Percentiles rank a stretch among this genome's conserved stretches.
Conservation (phyloP, 2,329 filamentous ascomycete species). For the Cercospora brassicicola region DNA sequence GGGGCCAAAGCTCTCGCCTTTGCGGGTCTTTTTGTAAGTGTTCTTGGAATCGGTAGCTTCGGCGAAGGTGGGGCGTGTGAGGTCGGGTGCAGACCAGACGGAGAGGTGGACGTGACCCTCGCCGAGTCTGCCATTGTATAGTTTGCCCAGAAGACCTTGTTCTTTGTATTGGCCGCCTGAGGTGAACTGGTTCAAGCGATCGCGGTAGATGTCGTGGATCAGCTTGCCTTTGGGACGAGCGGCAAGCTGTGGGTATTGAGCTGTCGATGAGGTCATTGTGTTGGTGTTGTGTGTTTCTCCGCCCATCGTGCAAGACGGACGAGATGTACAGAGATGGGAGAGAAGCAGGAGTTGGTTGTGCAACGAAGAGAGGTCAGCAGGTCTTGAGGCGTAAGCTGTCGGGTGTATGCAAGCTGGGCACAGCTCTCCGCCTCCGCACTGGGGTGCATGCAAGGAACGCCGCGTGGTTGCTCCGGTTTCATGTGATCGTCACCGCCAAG, state of each 20-base stretch:
- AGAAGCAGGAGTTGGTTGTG: not conserved
- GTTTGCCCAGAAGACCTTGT: constrained; percentile 59
- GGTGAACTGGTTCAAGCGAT: constrained; percentile 80
- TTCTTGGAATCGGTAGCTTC: constrained; percentile 68
- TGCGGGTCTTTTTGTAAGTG: constrained; percentile 69
- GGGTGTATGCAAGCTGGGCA: not conserved
- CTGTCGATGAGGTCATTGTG: constrained; percentile 31
- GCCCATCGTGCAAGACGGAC: constrained; percentile 36
- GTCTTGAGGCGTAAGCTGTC: not conserved
- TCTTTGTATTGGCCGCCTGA: constrained; percentile 63
- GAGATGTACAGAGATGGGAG: not conserved
- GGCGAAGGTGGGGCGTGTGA: constrained; percentile 78
- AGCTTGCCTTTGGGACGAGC: constrained; percentile 67
- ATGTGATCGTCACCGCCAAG: constrained; percentile 9
- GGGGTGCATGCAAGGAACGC: constrained; percentile 5
- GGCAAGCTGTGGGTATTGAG: constrained; percentile 52
- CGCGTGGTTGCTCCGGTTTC: constrained; percentile 6
- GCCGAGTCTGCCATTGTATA: constrained; percentile 68
- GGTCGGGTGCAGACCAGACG: constrained; percentile 64
- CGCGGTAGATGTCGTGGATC: constrained; percentile 81
- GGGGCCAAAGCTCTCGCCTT: constrained; percentile 82
- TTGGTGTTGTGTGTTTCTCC: constrained; percentile 38
- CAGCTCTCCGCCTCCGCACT: constrained; percentile 13
- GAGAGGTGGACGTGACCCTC: constrained; percentile 77
- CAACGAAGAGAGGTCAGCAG: not conserved